Evolutionary conservation across 495 filamentous ascomycete genomes (phyloP), one percentile per base, ranked within the genome.

Genomic region (Podospora comata): DNA sequence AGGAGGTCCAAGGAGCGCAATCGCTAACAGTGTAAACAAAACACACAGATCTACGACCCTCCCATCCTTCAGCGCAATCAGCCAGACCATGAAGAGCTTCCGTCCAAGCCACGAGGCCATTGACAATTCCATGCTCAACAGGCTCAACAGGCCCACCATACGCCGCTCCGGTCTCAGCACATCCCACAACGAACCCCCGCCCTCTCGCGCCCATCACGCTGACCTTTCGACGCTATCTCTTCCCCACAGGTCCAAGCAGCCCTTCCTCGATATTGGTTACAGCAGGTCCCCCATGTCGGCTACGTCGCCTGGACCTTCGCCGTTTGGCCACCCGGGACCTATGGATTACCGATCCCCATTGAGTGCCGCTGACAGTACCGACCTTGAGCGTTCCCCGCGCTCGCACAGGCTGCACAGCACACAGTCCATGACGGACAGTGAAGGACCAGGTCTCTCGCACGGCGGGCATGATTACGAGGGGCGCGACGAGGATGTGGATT

Each of bases 111-210:
- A 86, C 18, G 87, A 91, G 71, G 86, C 87, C 30, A 95, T 95
- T 73, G 93, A 96, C 71, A 89, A 89, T 74, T 89, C 90, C 67
- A 79, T 94, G 63, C 78, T 95, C 28, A 91, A 91, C 59, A 94
- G 91, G 74, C 88, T 81, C 81, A 91, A 80, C 85, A 88, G 79
- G 75, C 84, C 65, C 81, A 87, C 75, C 68, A 79, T 18, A 18
- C 32, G 84, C 32, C 83, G 84, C 64, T 84, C 82, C 5, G 85
- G 84, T 54, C 80, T 85, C 61, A 84, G 82, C 69, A 77, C 80
- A 48, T 81, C 86, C 11, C 75, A 85, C 71, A 89, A 69, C 81
- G 79, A 84, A 27, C 69, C 78, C 16, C 74, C 75, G 28, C 69
- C 76, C 15, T 72, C 75, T 27, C 85, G 81, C 66, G 73, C 86